A percentile compares a stretch with the other conserved stretches of the same genome.
Evolutionary conservation across 305 asterid species (phyloP).

Genomic region (Fraxinus angustifolia): DNA sequence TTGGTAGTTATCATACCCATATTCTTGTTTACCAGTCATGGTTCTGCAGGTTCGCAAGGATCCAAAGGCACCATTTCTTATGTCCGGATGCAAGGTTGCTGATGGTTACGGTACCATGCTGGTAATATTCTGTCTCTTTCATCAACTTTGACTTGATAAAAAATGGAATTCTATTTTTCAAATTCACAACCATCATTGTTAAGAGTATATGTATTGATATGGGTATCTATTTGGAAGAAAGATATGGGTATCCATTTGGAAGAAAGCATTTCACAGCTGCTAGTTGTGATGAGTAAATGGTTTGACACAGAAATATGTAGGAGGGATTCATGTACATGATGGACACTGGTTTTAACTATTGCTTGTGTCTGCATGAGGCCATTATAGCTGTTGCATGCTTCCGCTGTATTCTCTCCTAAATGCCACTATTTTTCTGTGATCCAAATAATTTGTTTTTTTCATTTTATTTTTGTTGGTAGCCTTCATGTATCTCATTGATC

Average conservation of each 20-base stretch:
- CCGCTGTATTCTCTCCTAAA: background rate
- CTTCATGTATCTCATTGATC: background rate
- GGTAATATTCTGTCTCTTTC: conserved; percentile 43
- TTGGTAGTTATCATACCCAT: conserved; percentile 2
- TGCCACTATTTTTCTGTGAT: background rate
- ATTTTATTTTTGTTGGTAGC: background rate
- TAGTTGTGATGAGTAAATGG: background rate
- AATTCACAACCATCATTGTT: background rate
- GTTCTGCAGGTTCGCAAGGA: conserved; percentile 74
- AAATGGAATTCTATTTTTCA: background rate
- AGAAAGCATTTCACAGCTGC: background rate
- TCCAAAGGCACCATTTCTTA: conserved; percentile 71
- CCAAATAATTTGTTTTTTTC: background rate
- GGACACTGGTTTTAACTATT: background rate
- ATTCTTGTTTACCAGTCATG: conserved; percentile 21
- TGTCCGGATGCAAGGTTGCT: conserved; percentile 97
- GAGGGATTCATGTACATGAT: background rate
- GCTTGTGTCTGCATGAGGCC: background rate
- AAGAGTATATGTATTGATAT: background rate
- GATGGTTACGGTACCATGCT: conserved; percentile 96
- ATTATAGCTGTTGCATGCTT: background rate
- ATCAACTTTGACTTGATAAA: background rate
- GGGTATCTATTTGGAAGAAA: background rate
- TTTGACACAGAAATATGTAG: background rate
- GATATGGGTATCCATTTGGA: background rate